phyloP scores from a whole-genome alignment of 2,329 filamentous ascomycete species.

The Penicillium sclerotiorum region DNA sequence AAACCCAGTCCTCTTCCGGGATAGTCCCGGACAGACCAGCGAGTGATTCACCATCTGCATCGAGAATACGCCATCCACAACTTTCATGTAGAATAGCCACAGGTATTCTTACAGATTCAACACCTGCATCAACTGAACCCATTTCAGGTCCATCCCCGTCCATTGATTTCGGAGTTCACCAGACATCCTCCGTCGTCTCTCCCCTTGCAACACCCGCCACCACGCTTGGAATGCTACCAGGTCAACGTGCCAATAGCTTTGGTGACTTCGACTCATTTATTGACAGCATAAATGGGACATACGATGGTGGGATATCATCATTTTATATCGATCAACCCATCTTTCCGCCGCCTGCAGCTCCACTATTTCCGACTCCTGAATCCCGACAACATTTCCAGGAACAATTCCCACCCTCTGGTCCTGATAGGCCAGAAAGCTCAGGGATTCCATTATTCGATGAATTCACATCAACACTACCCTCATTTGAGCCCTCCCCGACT shows the following conservation, averaged over 20 bases:
- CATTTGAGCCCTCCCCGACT: not conserved
- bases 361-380: slow-evolving; percentile 1
- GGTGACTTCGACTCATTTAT: slow-evolving; percentile 6
- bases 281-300: slow-evolving; percentile 2
- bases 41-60: too few species aligned
- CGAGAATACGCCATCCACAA: too few species aligned
- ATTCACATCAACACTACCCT: slow-evolving; percentile 2
- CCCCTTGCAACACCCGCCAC: too few species aligned
- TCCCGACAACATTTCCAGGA: not conserved
- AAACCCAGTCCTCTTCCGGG: not conserved
- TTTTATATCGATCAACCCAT: slow-evolving; percentile 3
- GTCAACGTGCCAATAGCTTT: not conserved
- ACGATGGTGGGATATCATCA: not conserved
- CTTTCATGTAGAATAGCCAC: too few species aligned
- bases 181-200: not conserved
- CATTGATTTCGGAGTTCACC: not conserved
- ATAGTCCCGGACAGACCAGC: too few species aligned
- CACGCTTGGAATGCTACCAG: not conserved
- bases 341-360: not conserved
- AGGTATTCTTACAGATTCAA: too few species aligned
- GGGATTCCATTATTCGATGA: slow-evolving; percentile 4
- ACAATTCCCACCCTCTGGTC: not conserved
- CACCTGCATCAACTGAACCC: too few species aligned
- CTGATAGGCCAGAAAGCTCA: not conserved
- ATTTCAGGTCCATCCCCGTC: too few species aligned